Base-by-base conservation (phyloP, 371 early-diverging fungal species). In the Conidiobolus incongruus region DNA sequence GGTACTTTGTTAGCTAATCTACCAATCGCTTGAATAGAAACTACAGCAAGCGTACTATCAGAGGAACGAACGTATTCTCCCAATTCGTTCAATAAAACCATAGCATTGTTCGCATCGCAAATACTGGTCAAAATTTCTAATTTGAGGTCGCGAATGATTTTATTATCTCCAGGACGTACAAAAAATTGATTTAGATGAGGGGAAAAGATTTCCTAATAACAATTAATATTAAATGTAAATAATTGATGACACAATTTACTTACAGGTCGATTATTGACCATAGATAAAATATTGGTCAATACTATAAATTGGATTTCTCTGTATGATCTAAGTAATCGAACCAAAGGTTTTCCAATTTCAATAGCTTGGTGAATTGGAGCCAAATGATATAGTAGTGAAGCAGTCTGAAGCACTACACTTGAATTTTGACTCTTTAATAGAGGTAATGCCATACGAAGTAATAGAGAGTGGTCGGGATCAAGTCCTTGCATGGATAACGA, bases 341-440 rank as follows among this genome's bases (percentile, higher is more conserved):
- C 66, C 3, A 92, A 63, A 0, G 91, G 75, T 38, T 65, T 72
- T 26, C 67, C 75, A 13, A 87, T 59, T 38, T 65, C 65, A 15
- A 59, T 54, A 23, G 75, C 67, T 31, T 73, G 66, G 7, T 56
- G 47, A 0, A 56, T 58, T 1, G 87, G 81, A 12, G 82, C 84
- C 26, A 83, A 47, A 57, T 83, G 75, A 47, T 68, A 75, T 47
- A 67, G 69, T 7, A 83, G 52, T 28, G 76, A 66, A 0, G 75
- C 72, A 2, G 77, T 84, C 1, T 76, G 67, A 44, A 90, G 55
- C 0, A 88, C 85, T 66, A 74, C 89, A 16, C 84, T 77, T 48
- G 80, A 72, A 52, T 87, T 92, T 35, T 81, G 68, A 53, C 81
- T 86, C 46, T 76, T 72, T n/a, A 89, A 59, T 11, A 92, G 59